Evolutionary conservation across 352 stramenopile species (phyloP), one percentile per base, ranked within the genome.

Genomic region (Globisporangium irregulare): DNA sequence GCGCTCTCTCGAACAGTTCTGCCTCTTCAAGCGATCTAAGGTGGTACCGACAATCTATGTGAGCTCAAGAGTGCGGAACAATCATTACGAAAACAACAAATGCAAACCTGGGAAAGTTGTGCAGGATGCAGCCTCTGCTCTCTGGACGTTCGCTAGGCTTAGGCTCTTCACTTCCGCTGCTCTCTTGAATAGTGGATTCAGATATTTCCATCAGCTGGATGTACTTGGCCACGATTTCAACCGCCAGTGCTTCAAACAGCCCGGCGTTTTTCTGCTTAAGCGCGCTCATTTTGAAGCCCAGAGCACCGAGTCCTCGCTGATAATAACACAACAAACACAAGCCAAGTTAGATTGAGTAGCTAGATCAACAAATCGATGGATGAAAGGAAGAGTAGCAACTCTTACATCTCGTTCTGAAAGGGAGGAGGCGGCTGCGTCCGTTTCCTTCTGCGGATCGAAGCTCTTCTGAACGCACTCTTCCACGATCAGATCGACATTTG

Each of bases 101-200:
- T 15, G 36, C 60, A 54, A 53, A 87, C 79, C 80, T 67, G 51
- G 82, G 82, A 43, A 87, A 91, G 62, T 91, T 88, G 67, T 83
- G 81, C 1, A 91, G 64, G 12, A 89, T 67, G 53, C 76, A 85
- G 6, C 77, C 46, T 18, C 24, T 41, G 14, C 18, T 53, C 10
- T 12, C 10, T 34, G 14, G 32, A 10, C 65, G 8, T n/a, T 7
- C 9, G 18, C 5, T 20, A 7, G 12, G n/a, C 22, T 3, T 20
- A 46, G 59, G 22, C 22, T 46, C 29, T 25, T 70, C 51, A n/a
- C n/a, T 62, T 32, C 51, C 41, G 22, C 5, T 36, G 2, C 32
- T 38, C 32, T 24, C 27, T 62, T 51, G 24, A 0, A 2, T 18
- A 18, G 3, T 7, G 9, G 12, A 3, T 41, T 24, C 29, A 55